These are phyloP conservation scores for Coelastrella sp. DNA, from an alignment of 139 green algal species.

Conservation along the genomic window DNA sequence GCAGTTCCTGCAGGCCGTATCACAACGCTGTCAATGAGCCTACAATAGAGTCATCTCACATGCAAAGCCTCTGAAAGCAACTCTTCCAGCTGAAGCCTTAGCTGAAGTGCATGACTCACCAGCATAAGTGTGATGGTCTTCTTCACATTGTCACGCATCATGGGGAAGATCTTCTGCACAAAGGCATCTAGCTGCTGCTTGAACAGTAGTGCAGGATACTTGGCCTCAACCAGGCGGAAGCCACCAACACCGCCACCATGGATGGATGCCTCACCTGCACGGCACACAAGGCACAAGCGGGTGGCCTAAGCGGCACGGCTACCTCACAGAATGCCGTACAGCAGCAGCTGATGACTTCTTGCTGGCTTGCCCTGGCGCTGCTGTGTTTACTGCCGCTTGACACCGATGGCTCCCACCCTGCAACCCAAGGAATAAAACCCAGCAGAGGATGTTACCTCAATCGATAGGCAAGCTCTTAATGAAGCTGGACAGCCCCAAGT, in stretches of 20 bases:
- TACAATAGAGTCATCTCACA: background rate
- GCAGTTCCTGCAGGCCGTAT: background rate
- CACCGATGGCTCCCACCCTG: too few species aligned
- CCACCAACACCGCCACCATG: slow-evolving; percentile 85
- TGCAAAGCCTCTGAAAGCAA: background rate
- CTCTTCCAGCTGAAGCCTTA: background rate
- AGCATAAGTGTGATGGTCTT: slow-evolving; percentile 93
- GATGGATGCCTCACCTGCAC: slow-evolving; percentile 82
- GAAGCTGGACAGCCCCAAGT: background rate
- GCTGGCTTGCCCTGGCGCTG: too few species aligned
- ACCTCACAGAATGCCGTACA: background rate
- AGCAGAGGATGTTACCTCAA: too few species aligned
- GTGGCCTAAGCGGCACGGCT: background rate
- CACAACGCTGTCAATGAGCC: background rate
- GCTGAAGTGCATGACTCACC: background rate
- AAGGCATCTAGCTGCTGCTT: slow-evolving; percentile 99
- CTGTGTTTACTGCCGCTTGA: too few species aligned
- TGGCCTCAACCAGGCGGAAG: slow-evolving; percentile 94
- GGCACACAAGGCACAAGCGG: background rate
- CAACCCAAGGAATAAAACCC: too few species aligned
- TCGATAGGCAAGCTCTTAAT: background rate
- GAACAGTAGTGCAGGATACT: slow-evolving; percentile 99
- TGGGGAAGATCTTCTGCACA: slow-evolving; percentile 98
- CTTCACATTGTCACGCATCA: slow-evolving; percentile 99
- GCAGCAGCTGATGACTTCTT: too few species aligned